These are phyloP conservation scores for Diaporthe sp. DNA, from an alignment of 2,329 filamentous ascomycete species.

Conservation along the genomic window DNA sequence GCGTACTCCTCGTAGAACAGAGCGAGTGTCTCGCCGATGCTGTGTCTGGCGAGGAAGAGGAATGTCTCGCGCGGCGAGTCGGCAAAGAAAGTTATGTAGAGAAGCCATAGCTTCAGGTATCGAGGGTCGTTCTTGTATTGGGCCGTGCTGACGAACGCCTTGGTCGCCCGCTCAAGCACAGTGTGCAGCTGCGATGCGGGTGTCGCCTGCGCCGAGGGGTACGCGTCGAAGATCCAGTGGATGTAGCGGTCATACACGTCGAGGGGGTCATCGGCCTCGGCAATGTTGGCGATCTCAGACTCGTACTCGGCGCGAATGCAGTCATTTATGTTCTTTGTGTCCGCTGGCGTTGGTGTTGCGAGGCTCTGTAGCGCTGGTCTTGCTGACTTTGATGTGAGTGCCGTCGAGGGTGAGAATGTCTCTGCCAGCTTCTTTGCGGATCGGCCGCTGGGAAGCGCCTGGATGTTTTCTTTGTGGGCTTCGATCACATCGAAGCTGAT, in stretches of 20 bases:
- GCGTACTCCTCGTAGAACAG: slow-evolving; percentile 98
- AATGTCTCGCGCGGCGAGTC: slow-evolving; percentile 95
- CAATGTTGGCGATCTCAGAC: slow-evolving; percentile 80
- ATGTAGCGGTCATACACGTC: slow-evolving; percentile 98
- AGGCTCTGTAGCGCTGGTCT: slow-evolving; percentile 65
- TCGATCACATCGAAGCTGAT: slow-evolving; percentile 94
- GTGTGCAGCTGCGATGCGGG: slow-evolving; percentile 90
- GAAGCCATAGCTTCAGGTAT: slow-evolving; percentile 93
- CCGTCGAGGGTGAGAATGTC: slow-evolving; percentile 73
- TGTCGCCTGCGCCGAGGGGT: slow-evolving; percentile 93
- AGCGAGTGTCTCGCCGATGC: slow-evolving; percentile 87
- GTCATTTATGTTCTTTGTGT: slow-evolving; percentile 83
- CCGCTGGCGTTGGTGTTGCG: slow-evolving; percentile 74
- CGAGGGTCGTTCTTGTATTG: slow-evolving; percentile 97
- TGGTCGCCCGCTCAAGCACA: slow-evolving; percentile 92
- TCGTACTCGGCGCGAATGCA: slow-evolving; percentile 87
- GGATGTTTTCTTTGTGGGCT: slow-evolving; percentile 97
- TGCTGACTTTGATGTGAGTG: slow-evolving; percentile 19
- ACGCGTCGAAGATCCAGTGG: slow-evolving; percentile 95
- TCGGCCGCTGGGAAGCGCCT: slow-evolving; percentile 86
- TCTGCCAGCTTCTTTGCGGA: slow-evolving; percentile 91
- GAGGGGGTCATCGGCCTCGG: slow-evolving; percentile 93
- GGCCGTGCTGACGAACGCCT: slow-evolving; percentile 83
- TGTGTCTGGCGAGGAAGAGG: slow-evolving; percentile 89
- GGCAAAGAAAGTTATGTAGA: slow-evolving; percentile 93